A percentile compares a stretch with the other conserved stretches of the same genome.
Conservation (phyloP, 2,329 filamentous ascomycete genomes). For the Apiospora hydei region DNA sequence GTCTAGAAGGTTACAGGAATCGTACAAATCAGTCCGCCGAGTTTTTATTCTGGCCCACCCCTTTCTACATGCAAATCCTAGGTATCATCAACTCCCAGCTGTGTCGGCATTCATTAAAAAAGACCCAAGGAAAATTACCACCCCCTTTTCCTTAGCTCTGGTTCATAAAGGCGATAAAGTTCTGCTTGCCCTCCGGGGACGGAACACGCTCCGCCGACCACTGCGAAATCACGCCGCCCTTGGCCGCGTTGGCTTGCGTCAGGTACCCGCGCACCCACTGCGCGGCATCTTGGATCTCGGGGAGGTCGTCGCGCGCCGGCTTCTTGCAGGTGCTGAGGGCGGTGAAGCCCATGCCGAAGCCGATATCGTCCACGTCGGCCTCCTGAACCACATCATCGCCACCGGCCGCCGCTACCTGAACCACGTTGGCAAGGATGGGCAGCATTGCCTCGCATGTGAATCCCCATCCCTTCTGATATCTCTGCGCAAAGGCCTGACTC, state of each 20-base stretch:
- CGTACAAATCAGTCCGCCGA: slow-evolving; percentile 15
- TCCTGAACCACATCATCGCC: slow-evolving; percentile 83
- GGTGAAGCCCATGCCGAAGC: slow-evolving; percentile 94
- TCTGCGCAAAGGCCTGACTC: slow-evolving; percentile 81
- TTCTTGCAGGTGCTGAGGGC: slow-evolving; percentile 89
- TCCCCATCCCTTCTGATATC: slow-evolving; percentile 88
- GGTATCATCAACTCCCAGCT: slow-evolving; percentile 21
- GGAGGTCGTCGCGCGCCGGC: slow-evolving; percentile 78
- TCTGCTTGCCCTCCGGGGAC: slow-evolving; percentile 63
- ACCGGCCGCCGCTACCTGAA: slow-evolving; percentile 67
- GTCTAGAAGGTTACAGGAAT: background rate
- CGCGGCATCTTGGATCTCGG: slow-evolving; percentile 80
- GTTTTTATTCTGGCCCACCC: slow-evolving; percentile 16
- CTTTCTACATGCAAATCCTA: slow-evolving; percentile 21
- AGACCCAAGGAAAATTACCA: background rate
- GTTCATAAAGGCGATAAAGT: slow-evolving; percentile 58
- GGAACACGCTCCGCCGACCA: slow-evolving; percentile 73
- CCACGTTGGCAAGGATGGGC: slow-evolving; percentile 88
- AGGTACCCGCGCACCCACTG: slow-evolving; percentile 86
- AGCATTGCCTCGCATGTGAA: slow-evolving; percentile 90
- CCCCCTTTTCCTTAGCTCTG: background rate
- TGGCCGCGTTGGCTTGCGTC: slow-evolving; percentile 76
- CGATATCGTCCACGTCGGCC: slow-evolving; percentile 91
- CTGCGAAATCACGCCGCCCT: slow-evolving; percentile 72
- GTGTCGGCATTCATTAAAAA: slow-evolving; percentile 6